Evolutionary conservation across 139 green algal genomes (phyloP), one percentile per base, ranked within the genome.

Genomic region (Ettlia oleoabundans): DNA sequence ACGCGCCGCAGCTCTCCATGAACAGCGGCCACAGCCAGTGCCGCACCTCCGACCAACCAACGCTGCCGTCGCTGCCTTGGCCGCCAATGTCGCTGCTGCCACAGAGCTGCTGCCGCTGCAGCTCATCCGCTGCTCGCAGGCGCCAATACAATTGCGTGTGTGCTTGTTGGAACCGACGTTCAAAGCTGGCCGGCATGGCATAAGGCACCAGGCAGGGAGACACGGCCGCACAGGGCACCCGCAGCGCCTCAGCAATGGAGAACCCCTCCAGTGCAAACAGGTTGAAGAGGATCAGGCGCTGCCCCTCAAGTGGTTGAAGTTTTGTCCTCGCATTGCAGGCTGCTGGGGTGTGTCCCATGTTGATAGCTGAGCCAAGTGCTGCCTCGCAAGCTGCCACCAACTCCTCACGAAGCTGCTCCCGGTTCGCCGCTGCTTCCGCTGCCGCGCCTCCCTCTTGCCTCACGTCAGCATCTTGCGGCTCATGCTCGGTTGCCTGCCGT

Each of bases 1-100:
- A 94, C 8, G 69, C 26, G 30, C 85, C 80, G 91, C 92, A 96
- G 4, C 82, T 74, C 74, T 90, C 82, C 1, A 78, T 92, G 81
- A 94, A 96, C 21, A 96, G 76, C 8, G 93, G 93, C 93, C 93
- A 96, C 87, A 96, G 90, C 93, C 93, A 96, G 64, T 94, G 90
- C 47, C 80, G 53, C 1, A 96, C 88, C 42, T 95, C 82, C 9
- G 26, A 35, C 86, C 86, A 89, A n/a, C 73, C 58, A 42, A 89
- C 61, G 13, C 37, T 61, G 42, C 64, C 18, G 35, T 24, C 55
- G 30, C 38, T 15, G 38, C 38, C 37, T 26, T 47, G 35, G 10
- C 79, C 67, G 8, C 37, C 24, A n/a, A 58, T 38, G 68, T 37
- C 18, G 35, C 22, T 37, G 55, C 19, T 13, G 21, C 37, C 38